Conservation (phyloP, 2,329 filamentous ascomycete genomes). For the Lachnellula arida region DNA sequence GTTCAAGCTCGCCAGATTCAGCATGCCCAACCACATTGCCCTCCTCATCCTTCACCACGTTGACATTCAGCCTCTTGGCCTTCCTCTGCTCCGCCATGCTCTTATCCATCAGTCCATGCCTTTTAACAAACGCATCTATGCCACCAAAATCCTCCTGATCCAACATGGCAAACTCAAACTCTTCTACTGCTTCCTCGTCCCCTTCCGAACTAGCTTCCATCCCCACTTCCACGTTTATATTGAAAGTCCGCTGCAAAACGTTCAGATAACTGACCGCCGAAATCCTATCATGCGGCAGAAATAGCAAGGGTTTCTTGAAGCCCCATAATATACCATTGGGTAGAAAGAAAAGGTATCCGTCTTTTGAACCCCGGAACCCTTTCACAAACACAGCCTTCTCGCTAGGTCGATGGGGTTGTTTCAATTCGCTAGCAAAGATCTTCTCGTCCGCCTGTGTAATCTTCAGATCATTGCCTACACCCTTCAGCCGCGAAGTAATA, state of each 20-base stretch:
- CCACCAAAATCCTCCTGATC: slow-evolving; percentile 63
- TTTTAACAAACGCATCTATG: slow-evolving; percentile 60
- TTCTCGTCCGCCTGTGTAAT: slow-evolving; percentile 50
- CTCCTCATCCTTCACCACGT: slow-evolving; percentile 40
- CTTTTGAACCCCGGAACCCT: slow-evolving; percentile 63
- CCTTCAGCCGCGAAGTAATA: slow-evolving; percentile 46
- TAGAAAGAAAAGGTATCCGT: slow-evolving; percentile 64
- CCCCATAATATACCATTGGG: slow-evolving; percentile 64
- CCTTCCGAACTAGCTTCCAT: slow-evolving; percentile 30
- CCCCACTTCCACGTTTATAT: slow-evolving; percentile 56
- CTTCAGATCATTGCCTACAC: slow-evolving; percentile 42
- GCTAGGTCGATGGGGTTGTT: slow-evolving; percentile 51
- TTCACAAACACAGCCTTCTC: slow-evolving; percentile 63
- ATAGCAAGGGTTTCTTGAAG: slow-evolving; percentile 65
- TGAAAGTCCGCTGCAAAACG: slow-evolving; percentile 64
- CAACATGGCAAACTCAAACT: slow-evolving; percentile 64
- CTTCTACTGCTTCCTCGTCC: slow-evolving; percentile 44
- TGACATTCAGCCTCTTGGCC: slow-evolving; percentile 58
- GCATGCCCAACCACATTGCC: slow-evolving; percentile 37
- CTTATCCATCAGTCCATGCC: slow-evolving; percentile 57
- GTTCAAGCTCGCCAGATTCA: slow-evolving; percentile 32
- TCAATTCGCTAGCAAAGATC: slow-evolving; percentile 52
- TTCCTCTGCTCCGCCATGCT: slow-evolving; percentile 66
- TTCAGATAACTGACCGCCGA: slow-evolving; percentile 62
- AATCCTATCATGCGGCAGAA: slow-evolving; percentile 57